phyloP scores from a whole-genome alignment of 179 eudicot species.

The Actinidia arguta region DNA sequence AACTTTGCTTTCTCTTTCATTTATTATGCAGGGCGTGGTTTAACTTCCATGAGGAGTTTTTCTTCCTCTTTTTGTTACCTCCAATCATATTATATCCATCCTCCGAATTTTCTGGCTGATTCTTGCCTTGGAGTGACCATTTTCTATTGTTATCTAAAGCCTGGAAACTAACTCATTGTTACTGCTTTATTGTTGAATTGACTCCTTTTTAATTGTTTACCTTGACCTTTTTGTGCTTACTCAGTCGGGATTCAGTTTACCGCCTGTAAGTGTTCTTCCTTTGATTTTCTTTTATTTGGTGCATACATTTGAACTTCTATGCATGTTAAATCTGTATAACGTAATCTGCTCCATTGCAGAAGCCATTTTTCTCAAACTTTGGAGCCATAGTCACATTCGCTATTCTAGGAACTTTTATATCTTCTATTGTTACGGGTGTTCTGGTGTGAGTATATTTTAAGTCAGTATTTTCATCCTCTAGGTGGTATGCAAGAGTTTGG shows the following conservation, averaged over 20 bases:
- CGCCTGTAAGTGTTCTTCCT: constrained; percentile 74
- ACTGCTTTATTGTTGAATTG: background rate
- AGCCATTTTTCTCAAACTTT: constrained; percentile 98
- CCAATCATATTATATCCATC: constrained; percentile 99
- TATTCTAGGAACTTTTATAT: constrained; percentile 85
- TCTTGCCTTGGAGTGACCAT: background rate
- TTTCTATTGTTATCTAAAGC: background rate
- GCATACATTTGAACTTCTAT: background rate
- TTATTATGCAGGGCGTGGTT: constrained; percentile 84
- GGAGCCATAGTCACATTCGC: constrained; percentile 98
- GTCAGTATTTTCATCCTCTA: background rate
- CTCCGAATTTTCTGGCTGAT: background rate
- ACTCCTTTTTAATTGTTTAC: constrained; percentile 31
- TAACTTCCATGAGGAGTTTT: constrained; percentile 99
- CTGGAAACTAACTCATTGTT: background rate
- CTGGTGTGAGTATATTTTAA: constrained; percentile 74
- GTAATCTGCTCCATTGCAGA: constrained; percentile 50
- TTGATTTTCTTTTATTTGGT: background rate
- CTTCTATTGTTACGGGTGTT: constrained; percentile 90
- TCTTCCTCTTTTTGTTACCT: constrained; percentile 95
- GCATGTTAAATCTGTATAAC: background rate
- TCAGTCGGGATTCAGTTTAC: constrained; percentile 96
- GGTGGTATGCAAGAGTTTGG: constrained; percentile 7
- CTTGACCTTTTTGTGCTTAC: constrained; percentile 71
- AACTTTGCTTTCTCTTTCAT: background rate